Conservation (phyloP, 768 basidiomycete genomes). For the Hygrophorus russula region DNA sequence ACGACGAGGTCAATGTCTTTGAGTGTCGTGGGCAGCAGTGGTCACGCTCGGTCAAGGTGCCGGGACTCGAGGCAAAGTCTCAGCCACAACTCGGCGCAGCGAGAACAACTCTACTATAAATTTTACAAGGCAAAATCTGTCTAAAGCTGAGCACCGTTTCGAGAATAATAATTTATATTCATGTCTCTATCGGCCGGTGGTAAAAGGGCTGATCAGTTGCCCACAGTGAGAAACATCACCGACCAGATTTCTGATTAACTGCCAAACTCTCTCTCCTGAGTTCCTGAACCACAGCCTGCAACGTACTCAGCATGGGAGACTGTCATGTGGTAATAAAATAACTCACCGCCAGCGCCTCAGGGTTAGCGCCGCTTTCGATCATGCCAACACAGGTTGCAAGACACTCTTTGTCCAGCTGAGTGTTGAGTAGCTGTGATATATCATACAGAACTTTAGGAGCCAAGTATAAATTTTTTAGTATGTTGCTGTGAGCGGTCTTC, state of each 20-base stretch:
- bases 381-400: constrained; percentile 86
- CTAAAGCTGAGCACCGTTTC: too few species aligned
- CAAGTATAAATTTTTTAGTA: neutral
- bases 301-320: too few species aligned
- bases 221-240: neutral
- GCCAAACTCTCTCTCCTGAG: constrained; percentile 58
- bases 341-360: constrained; percentile 78
- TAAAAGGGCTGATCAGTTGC: too few species aligned
- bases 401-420: constrained; percentile 80
- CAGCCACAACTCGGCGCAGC: neutral
- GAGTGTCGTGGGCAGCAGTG: too few species aligned
- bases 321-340: neutral
- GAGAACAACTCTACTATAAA: too few species aligned
- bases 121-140: too few species aligned
- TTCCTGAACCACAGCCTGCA: constrained; percentile 75
- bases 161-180: too few species aligned
- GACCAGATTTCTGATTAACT: constrained; percentile 18
- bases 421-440: constrained; percentile 81
- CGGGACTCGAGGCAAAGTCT: neutral
- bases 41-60: neutral
- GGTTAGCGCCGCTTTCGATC: constrained; percentile 90
- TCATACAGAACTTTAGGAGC: constrained; percentile 59
- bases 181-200: too few species aligned
- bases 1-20: neutral
- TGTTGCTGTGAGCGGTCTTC: neutral